A percentile compares a stretch with the other conserved stretches of the same genome.
Conservation (phyloP, 2,329 filamentous ascomycete species). For the Neonectria sp. region DNA sequence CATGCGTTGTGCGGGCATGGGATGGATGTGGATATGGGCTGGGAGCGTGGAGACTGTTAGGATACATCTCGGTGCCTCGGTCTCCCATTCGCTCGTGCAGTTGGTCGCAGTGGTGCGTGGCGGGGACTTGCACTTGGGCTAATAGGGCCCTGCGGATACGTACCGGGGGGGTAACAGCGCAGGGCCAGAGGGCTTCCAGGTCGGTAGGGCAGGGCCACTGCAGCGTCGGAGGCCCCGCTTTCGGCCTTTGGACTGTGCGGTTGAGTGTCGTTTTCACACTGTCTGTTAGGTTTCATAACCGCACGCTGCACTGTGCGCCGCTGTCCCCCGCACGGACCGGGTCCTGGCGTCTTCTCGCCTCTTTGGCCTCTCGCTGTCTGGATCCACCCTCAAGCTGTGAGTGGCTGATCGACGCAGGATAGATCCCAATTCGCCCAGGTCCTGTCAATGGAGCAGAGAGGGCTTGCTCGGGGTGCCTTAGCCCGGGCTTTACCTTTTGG, state of each 20-base stretch:
- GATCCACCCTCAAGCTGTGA: constrained; percentile 26
- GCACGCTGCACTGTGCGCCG: constrained; percentile 15
- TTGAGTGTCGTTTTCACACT: neutral
- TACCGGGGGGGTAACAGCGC: constrained; percentile 5
- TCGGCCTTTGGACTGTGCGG: constrained; percentile 18
- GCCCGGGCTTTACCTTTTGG: constrained; percentile 3
- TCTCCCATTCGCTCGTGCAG: constrained; percentile 16
- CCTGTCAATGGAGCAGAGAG: neutral
- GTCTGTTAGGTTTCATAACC: neutral
- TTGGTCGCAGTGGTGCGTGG: neutral
- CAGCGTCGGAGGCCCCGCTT: neutral
- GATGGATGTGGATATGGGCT: constrained; percentile 13
- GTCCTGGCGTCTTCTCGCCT: neutral
- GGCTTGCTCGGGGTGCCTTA: constrained; percentile 1
- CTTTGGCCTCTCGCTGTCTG: constrained; percentile 14
- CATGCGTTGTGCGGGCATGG: constrained; percentile 20
- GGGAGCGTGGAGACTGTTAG: constrained; percentile 8
- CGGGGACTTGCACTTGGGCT: constrained; percentile 20
- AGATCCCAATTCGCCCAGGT: constrained; percentile 12
- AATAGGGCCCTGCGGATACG: constrained; percentile 8
- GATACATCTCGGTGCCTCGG: constrained; percentile 1
- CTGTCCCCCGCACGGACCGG: constrained; percentile 1
- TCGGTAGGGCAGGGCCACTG: constrained; percentile 15
- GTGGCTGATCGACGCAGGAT: constrained; percentile 8
- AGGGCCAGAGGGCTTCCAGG: constrained; percentile 1